Evolutionary conservation across 176 grass and related monocot species (phyloP).

Genomic region (Poa annua): DNA sequence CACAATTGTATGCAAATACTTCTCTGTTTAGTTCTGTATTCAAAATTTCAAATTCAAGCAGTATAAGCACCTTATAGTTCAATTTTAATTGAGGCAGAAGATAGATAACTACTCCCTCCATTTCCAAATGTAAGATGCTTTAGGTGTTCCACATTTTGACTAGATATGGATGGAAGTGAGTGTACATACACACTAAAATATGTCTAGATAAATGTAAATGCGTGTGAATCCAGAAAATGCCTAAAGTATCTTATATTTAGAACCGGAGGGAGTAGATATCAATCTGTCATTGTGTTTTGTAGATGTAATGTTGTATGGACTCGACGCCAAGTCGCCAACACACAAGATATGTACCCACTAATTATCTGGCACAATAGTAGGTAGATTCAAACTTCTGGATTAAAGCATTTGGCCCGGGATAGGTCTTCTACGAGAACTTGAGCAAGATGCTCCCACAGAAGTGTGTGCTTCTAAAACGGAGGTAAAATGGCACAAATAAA

Average conservation of each 20-base stretch:
- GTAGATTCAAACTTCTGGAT: slow-evolving; percentile 19
- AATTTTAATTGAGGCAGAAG: background rate
- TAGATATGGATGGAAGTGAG: too few relatives aligned
- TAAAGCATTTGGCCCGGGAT: background rate
- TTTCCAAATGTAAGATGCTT: too few relatives aligned
- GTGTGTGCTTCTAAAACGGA: slow-evolving; percentile 4
- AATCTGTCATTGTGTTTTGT: background rate
- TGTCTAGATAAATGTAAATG: too few relatives aligned
- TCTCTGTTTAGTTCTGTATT: background rate
- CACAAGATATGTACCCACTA: background rate
- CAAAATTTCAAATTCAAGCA: background rate
- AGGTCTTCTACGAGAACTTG: background rate
- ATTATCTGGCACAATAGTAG: background rate
- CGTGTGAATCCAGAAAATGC: too few relatives aligned
- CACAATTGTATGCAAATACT: slow-evolving; percentile 12
- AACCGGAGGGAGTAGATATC: background rate
- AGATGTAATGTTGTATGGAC: background rate
- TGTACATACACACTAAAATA: too few relatives aligned
- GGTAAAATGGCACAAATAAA: background rate
- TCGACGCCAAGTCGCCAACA: background rate
- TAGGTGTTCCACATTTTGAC: too few relatives aligned
- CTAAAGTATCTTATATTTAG: too few relatives aligned
- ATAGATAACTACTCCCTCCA: too few relatives aligned
- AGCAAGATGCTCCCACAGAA: slow-evolving; percentile 24
- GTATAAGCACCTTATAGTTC: background rate